A percentile compares a stretch with the other conserved stretches of the same genome.
phyloP scores from a whole-genome alignment of 345 rosid genomes.

The Linum tenue region DNA sequence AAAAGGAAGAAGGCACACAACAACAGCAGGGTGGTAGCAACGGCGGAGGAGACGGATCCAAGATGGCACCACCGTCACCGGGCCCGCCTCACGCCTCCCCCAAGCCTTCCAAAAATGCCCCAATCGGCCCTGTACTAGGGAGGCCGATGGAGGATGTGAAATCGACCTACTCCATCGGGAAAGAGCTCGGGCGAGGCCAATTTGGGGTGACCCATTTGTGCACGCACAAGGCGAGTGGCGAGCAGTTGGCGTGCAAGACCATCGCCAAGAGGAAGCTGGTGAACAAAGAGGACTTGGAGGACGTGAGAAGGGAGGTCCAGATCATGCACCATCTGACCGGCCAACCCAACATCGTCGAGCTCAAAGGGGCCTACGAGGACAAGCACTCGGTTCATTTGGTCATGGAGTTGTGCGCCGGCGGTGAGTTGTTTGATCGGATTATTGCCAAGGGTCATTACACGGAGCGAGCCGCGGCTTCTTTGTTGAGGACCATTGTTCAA shows the following conservation, averaged over 20 bases:
- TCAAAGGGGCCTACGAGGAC: background rate
- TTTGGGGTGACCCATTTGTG: background rate
- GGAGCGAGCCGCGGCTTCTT: background rate
- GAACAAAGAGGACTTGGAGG: background rate
- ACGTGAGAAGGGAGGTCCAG: background rate
- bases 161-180: background rate
- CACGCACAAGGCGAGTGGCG: background rate
- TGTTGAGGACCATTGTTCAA: background rate
- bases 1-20: background rate
- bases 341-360: background rate
- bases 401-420: background rate
- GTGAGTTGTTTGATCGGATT: background rate
- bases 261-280: background rate
- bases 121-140: background rate
- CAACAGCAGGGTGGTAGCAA: background rate
- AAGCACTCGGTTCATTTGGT: background rate
- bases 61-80: background rate
- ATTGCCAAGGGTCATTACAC: background rate
- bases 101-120: background rate
- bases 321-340: background rate
- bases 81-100: background rate
- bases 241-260: background rate
- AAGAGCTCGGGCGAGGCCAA: background rate
- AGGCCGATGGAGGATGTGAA: background rate
- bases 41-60: background rate